Evolutionary conservation across 1,139 yeast genomes (phyloP), one percentile per base, ranked within the genome.

Genomic region (Lodderomyces jiufengensis): DNA sequence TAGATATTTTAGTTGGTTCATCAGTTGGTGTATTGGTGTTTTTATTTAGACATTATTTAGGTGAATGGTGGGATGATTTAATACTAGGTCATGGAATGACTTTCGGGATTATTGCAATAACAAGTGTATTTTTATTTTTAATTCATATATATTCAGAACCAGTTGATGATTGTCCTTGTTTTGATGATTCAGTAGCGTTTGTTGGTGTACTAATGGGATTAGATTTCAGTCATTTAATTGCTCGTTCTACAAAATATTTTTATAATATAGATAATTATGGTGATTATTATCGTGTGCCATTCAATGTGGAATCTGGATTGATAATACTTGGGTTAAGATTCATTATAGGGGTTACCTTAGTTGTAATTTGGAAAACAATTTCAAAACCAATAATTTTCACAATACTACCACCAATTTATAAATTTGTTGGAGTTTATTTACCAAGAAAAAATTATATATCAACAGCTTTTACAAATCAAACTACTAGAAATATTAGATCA

Each of bases 81-180:
- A 46, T 70, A 18, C 48, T 58, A 39, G 45, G 53, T 32, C 44
- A 59, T 29, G 46, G 60, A n/a, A 44, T 53, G 16, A 75, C 81
- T 2, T 33, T 75, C 1, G 40, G 44, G 20, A 29, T 39, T 1
- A 50, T 73, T 5, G 30, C 49, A 12, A 55, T 66, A 9, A 50
- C 76, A 2, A 44, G 59, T 0, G 54, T 73, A 23, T 74, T 79
- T 34, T 50, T 78, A 11, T 47, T 62, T 2, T 61, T 85, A 29
- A 68, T 84, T 29, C 80, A 83, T 51, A 63, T 74, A 33, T 95
- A 88, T 58, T 84, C 90, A 0, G 80, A 78, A 43, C 97, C 98
- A 0, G 81, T 85, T 9, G 98, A 92, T 50, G 84, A 83, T 50
- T 92, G 98, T 55, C 98, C 98, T 0, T 92, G 98, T 55, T 90